Evolutionary conservation across 768 basidiomycete genomes (phyloP).

Genomic region (Amanita molliuscula): DNA sequence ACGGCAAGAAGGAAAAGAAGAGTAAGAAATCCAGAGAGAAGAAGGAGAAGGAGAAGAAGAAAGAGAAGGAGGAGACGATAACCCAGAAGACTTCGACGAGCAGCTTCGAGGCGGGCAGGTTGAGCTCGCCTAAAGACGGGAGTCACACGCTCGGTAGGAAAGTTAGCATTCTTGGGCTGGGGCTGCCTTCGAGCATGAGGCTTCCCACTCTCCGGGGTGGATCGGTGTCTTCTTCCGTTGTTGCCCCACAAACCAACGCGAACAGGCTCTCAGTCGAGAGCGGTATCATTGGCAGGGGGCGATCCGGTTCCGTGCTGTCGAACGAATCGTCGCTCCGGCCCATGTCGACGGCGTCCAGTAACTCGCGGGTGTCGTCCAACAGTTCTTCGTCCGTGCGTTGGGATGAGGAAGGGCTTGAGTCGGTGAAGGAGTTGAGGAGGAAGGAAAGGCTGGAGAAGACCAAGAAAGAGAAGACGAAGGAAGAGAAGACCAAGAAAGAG

Average conservation of each 20-base stretch:
- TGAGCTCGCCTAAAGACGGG: conserved; percentile 8
- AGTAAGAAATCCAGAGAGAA: neutral
- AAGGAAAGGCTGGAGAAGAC: conserved; percentile 28
- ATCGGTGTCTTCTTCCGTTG: conserved; percentile 25
- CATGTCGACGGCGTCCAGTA: conserved; percentile 27
- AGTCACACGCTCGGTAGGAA: conserved; percentile 36
- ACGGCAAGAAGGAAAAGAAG: neutral
- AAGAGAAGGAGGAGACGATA: conserved; percentile 13
- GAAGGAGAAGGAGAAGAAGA: conserved; percentile 6
- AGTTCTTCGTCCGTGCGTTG: conserved; percentile 13
- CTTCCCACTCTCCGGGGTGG: conserved; percentile 30
- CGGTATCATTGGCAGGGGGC: conserved; percentile 12
- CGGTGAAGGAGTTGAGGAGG: conserved; percentile 36
- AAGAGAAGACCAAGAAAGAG: conserved; percentile 18
- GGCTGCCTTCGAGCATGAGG: conserved; percentile 45
- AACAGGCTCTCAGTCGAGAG: conserved; percentile 3
- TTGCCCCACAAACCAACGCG: conserved; percentile 6
- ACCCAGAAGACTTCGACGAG: conserved; percentile 41
- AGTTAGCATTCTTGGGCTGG: conserved; percentile 57
- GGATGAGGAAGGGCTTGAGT: conserved; percentile 29
- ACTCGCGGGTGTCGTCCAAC: conserved; percentile 22
- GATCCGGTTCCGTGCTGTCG: conserved; percentile 28
- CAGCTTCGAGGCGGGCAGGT: conserved; percentile 60
- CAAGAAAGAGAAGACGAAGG: conserved; percentile 18
- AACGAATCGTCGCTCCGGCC: conserved; percentile 36